Percentiles rank a stretch among this genome's conserved stretches.
phyloP scores from a whole-genome alignment of 371 early-diverging fungal genomes.

The Batkoa obscura region DNA sequence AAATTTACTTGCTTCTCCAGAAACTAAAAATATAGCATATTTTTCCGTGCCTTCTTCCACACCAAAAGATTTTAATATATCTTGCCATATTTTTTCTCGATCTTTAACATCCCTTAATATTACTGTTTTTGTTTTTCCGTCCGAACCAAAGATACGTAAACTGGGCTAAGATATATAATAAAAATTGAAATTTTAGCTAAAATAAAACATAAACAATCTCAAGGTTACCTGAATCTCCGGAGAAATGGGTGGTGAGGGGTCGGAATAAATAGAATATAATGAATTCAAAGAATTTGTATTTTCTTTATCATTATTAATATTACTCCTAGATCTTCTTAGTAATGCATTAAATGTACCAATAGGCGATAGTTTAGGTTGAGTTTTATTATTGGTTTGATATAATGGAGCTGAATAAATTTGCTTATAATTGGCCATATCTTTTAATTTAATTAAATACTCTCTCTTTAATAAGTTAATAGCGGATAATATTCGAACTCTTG shows the following conservation, averaged over 20 bases:
- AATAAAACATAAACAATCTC: not conserved
- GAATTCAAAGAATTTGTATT: not conserved
- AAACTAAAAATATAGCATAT: constrained; percentile 36
- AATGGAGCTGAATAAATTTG: not conserved
- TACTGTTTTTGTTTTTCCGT: constrained; percentile 39
- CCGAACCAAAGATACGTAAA: constrained; percentile 44
- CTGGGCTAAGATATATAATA: constrained; percentile 23
- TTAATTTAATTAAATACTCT: not conserved
- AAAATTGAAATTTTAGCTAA: not conserved
- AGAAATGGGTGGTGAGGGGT: not conserved
- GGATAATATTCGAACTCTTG: constrained; percentile 51
- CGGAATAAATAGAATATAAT: not conserved
- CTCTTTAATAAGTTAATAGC: constrained; percentile 51
- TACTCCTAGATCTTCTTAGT: not conserved
- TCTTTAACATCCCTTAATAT: constrained; percentile 32
- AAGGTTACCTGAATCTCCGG: not conserved
- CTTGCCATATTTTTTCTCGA: constrained; percentile 29
- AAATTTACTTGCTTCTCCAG: constrained; percentile 25
- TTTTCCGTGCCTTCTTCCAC: constrained; percentile 33
- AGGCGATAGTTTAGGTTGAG: too few species aligned
- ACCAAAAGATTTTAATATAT: constrained; percentile 44
- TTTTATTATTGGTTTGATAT: not conserved
- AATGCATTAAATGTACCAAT: not conserved
- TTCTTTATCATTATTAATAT: not conserved
- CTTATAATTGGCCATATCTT: not conserved